These are phyloP conservation scores for Coniferiporia sulphurascens DNA, from an alignment of 1,284 basidiomycete species.

Conservation along the genomic window DNA sequence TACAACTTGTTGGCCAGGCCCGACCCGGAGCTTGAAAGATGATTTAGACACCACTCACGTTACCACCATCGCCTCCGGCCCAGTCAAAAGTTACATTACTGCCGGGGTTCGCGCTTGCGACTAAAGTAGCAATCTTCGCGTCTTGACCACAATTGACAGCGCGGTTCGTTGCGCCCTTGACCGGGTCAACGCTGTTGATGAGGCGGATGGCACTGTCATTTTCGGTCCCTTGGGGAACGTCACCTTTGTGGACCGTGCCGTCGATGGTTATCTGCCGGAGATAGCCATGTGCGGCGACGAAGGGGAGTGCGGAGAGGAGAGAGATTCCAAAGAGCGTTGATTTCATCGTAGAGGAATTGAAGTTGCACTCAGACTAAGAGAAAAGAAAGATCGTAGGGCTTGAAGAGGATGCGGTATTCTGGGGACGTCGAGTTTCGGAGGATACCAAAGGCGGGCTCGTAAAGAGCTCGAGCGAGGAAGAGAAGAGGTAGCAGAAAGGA, in stretches of 20 bases:
- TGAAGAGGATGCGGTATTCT: neutral
- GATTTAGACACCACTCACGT: slow-evolving; percentile 36
- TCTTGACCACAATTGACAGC: slow-evolving; percentile 61
- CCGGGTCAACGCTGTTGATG: slow-evolving; percentile 49
- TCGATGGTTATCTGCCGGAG: slow-evolving; percentile 49
- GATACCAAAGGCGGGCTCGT: neutral
- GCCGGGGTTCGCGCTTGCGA: slow-evolving; percentile 61
- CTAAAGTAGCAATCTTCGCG: slow-evolving; percentile 45
- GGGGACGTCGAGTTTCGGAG: neutral
- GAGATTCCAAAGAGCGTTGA: slow-evolving; percentile 20
- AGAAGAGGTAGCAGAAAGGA: neutral
- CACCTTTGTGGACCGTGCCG: slow-evolving; percentile 49
- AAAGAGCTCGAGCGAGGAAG: neutral
- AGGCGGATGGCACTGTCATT: slow-evolving; percentile 55
- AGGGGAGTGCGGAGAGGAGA: slow-evolving; percentile 28
- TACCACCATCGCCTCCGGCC: slow-evolving; percentile 33
- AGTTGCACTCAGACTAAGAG: neutral
- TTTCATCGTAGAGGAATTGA: slow-evolving; percentile 5
- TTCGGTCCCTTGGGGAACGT: slow-evolving; percentile 35
- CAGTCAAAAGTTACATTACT: slow-evolving; percentile 55
- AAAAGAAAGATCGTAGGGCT: neutral
- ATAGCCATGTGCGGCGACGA: slow-evolving; percentile 49
- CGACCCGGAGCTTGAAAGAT: slow-evolving; percentile 1
- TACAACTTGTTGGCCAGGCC: slow-evolving; percentile 1
- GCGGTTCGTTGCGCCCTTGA: slow-evolving; percentile 57